phyloP scores from a whole-genome alignment of 2,329 filamentous ascomycete genomes.

The Cytospora mali region DNA sequence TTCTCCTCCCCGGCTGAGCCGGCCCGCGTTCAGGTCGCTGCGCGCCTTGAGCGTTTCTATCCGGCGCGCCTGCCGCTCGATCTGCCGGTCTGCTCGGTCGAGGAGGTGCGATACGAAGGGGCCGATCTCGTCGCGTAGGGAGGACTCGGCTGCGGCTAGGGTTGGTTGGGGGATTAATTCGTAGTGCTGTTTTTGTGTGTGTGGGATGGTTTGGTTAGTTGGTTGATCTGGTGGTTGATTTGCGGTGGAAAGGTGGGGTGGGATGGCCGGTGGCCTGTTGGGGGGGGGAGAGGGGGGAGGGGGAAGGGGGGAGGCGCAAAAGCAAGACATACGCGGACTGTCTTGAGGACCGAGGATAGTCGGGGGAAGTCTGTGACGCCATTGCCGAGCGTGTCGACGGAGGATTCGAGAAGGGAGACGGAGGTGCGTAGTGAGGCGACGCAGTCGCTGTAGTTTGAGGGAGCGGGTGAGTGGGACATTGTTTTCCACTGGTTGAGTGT shows the following conservation, averaged over 20 bases:
- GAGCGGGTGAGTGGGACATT: conserved; percentile 24
- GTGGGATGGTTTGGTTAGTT: neutral
- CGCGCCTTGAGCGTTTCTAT: conserved; percentile 84
- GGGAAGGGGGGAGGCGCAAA: too few relatives aligned
- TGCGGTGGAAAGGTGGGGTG: neutral
- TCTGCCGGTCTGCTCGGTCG: conserved; percentile 77
- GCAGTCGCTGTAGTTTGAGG: conserved; percentile 55
- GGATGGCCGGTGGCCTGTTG: neutral
- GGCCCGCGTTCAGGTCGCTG: conserved; percentile 79
- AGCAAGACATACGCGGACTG: conserved; percentile 55
- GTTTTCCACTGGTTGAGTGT: neutral
- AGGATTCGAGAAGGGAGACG: conserved; percentile 63
- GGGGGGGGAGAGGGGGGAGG: conserved; percentile 3
- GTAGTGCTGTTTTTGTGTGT: conserved; percentile 67
- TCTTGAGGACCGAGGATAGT: conserved; percentile 58
- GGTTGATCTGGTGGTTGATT: neutral
- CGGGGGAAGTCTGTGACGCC: conserved; percentile 63
- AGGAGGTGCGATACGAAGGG: conserved; percentile 81
- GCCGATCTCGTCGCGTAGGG: conserved; percentile 85
- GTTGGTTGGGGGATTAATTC: conserved; percentile 87
- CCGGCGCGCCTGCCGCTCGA: conserved; percentile 79
- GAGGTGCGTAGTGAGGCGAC: conserved; percentile 62
- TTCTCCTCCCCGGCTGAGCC: conserved; percentile 43
- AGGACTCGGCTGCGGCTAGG: conserved; percentile 78
- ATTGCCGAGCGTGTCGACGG: conserved; percentile 57